Conservation (phyloP, 176 grass and related monocot genomes). For the Aegilops sharonensis region DNA sequence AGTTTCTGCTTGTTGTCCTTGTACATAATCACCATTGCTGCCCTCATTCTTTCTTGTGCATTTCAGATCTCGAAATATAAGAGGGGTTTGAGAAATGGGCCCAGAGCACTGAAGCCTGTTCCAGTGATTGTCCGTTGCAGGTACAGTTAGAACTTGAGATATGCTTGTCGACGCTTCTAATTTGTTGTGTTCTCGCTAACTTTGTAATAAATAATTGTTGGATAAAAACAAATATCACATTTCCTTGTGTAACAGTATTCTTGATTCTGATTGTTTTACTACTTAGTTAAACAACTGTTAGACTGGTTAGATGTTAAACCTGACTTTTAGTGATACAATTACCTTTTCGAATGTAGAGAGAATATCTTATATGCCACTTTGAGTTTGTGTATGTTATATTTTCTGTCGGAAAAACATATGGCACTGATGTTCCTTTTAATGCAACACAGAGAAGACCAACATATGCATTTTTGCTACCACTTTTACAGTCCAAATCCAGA, state of each 20-base stretch:
- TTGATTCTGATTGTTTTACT: background rate
- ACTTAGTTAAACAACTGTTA: background rate
- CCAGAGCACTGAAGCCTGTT: slow-evolving; percentile 83
- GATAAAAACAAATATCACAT: background rate
- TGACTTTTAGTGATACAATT: background rate
- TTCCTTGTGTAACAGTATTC: background rate
- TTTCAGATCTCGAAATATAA: slow-evolving; percentile 84
- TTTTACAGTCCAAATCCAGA: background rate
- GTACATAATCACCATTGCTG: background rate
- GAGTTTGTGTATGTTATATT: background rate
- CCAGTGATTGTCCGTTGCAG: slow-evolving; percentile 94
- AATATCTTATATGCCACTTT: background rate
- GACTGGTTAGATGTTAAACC: background rate
- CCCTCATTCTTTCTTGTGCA: slow-evolving; percentile 1
- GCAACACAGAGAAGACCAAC: background rate
- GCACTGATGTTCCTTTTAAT: background rate
- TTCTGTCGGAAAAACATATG: background rate
- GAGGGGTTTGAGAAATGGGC: slow-evolving; percentile 86
- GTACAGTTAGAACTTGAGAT: slow-evolving; percentile 39
- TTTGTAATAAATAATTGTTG: background rate
- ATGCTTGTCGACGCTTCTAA: background rate
- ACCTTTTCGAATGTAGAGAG: background rate
- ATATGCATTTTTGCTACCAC: background rate
- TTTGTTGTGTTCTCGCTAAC: background rate
- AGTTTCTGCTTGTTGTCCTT: background rate